phyloP scores from a whole-genome alignment of 768 basidiomycete genomes.

The Phlegmacium glaucopus region DNA sequence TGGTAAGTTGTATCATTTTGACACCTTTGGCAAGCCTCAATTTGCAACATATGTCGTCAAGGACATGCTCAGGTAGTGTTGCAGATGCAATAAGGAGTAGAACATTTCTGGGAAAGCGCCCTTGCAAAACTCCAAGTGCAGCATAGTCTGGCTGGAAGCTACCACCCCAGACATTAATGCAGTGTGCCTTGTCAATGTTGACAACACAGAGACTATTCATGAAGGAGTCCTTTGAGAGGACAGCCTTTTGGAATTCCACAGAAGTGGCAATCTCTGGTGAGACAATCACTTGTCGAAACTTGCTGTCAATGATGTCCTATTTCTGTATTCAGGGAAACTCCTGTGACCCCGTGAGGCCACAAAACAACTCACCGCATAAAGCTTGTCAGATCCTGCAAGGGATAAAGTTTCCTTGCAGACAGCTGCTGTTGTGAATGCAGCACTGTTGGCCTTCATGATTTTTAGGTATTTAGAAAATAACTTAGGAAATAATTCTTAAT shows the following conservation, averaged over 20 bases:
- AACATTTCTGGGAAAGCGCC: slow-evolving; percentile 10
- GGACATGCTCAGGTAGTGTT: slow-evolving; percentile 16
- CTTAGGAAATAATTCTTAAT: too few relatives aligned
- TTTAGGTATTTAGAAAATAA: not conserved
- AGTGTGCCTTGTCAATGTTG: slow-evolving; percentile 22
- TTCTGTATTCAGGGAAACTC: too few relatives aligned
- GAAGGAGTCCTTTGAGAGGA: slow-evolving; percentile 12
- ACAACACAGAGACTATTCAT: slow-evolving; percentile 8
- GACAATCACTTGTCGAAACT: slow-evolving; percentile 13
- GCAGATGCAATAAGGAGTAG: slow-evolving; percentile 17
- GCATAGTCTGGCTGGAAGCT: slow-evolving; percentile 20
- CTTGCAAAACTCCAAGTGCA: slow-evolving; percentile 15
- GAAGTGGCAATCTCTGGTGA: slow-evolving; percentile 18
- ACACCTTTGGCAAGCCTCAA: slow-evolving; percentile 9
- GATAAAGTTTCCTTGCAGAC: slow-evolving; percentile 14
- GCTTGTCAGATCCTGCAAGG: not conserved
- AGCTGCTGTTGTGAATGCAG: slow-evolving; percentile 7
- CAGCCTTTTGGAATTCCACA: slow-evolving; percentile 4
- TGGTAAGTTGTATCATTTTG: slow-evolving; percentile 7
- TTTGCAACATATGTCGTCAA: slow-evolving; percentile 14
- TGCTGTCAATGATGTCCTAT: slow-evolving; percentile 10
- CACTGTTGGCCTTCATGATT: not conserved
- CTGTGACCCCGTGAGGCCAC: too few relatives aligned
- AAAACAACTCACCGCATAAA: slow-evolving; percentile 8
- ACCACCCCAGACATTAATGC: slow-evolving; percentile 21